Percentiles rank a stretch among this genome's conserved stretches.
Evolutionary conservation across 805 yeast genomes (phyloP).

Genomic region (Yamadazyma endophytica): DNA sequence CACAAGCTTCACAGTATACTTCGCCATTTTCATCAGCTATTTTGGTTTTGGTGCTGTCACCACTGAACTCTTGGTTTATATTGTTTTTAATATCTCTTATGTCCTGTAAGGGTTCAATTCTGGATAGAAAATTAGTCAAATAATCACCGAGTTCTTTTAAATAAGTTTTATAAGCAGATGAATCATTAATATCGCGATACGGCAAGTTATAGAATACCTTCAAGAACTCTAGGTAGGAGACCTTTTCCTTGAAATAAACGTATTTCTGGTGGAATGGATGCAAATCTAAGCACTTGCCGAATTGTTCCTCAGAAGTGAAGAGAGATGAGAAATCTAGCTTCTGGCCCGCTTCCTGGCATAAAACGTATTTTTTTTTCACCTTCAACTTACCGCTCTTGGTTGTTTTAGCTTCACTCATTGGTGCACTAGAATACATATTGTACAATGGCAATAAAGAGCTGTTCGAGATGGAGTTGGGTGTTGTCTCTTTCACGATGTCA

Average conservation of each 20-base stretch:
- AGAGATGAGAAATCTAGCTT: conserved; percentile 40
- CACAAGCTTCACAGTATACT: conserved; percentile 62
- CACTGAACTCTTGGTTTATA: conserved; percentile 4
- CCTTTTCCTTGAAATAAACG: conserved; percentile 31
- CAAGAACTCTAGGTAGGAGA: conserved; percentile 50
- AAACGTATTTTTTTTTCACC: conserved; percentile 31
- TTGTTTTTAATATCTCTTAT: conserved; percentile 21
- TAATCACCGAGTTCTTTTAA: conserved; percentile 46
- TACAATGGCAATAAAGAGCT: conserved; percentile 15
- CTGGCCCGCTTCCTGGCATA: conserved; percentile 49
- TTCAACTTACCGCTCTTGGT: conserved; percentile 15
- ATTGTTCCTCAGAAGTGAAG: conserved; percentile 58
- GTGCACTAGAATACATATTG: conserved; percentile 21
- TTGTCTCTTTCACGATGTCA: conserved; percentile 3
- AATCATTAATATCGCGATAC: conserved; percentile 3
- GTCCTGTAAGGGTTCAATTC: conserved; percentile 46
- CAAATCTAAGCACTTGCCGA: conserved; percentile 65
- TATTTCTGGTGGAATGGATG: conserved; percentile 47
- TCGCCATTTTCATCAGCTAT: conserved; percentile 19
- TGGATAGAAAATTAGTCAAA: conserved; percentile 42
- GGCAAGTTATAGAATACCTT: conserved; percentile 39
- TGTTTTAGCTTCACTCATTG: conserved; percentile 12
- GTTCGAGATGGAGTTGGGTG: too few species aligned
- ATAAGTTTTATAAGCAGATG: conserved; percentile 42
- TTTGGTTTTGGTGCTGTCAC: conserved; percentile 2